Percentiles rank a stretch among this genome's conserved stretches.
These are phyloP conservation scores for Chrysosporium queenslandicum DNA, from an alignment of 2,329 filamentous ascomycete genomes.

Conservation along the genomic window DNA sequence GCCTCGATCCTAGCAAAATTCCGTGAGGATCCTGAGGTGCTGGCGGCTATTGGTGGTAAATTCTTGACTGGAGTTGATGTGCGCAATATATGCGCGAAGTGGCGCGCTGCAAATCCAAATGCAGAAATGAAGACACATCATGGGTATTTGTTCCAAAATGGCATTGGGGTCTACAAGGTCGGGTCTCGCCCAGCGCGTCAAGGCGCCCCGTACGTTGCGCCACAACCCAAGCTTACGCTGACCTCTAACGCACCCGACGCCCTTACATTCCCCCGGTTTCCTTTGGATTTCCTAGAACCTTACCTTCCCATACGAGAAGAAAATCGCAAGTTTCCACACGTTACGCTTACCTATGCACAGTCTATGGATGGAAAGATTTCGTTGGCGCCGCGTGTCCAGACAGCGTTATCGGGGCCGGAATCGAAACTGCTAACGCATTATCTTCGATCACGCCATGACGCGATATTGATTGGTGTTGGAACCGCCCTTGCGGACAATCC, in stretches of 20 bases:
- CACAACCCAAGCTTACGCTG: not conserved
- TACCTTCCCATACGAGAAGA: constrained; percentile 40
- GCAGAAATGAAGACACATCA: constrained; percentile 36
- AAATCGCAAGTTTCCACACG: constrained; percentile 39
- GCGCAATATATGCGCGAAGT: constrained; percentile 40
- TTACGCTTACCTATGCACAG: constrained; percentile 81
- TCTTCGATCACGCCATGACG: constrained; percentile 72
- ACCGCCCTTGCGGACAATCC: constrained; percentile 81
- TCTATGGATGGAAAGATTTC: constrained; percentile 77
- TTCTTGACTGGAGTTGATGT: constrained; percentile 41
- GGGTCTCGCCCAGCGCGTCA: constrained; percentile 13
- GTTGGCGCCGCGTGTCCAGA: constrained; percentile 67
- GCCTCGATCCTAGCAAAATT: constrained; percentile 43
- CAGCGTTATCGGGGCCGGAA: constrained; percentile 66
- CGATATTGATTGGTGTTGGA: constrained; percentile 74
- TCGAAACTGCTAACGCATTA: constrained; percentile 93
- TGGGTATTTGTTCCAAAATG: constrained; percentile 38
- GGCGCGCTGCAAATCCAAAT: constrained; percentile 39
- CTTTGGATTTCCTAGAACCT: constrained; percentile 40
- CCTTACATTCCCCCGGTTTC: constrained; percentile 37
- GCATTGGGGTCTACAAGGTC: constrained; percentile 34
- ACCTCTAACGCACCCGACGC: constrained; percentile 29
- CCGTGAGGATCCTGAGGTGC: constrained; percentile 37
- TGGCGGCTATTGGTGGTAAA: constrained; percentile 37
- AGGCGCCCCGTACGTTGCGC: not conserved